These are phyloP conservation scores for Crithidia sp. DNA, from an alignment of 208 protist species.

Conservation along the genomic window DNA sequence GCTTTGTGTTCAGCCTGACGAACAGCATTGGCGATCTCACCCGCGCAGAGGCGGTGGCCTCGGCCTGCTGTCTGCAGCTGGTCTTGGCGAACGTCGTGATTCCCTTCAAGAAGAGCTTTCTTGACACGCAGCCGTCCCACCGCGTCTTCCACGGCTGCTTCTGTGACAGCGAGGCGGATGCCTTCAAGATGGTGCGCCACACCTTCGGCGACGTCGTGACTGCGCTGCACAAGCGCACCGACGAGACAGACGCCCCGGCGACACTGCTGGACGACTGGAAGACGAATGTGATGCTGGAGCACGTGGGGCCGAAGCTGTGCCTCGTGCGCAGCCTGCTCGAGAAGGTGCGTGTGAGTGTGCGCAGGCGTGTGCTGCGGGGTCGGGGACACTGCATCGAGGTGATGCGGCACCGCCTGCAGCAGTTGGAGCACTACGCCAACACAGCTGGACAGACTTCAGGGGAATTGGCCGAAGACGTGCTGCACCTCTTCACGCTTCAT, in stretches of 20 bases:
- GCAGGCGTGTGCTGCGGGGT: constrained; percentile 6
- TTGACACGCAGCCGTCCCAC: constrained; percentile 9
- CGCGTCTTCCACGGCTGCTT: constrained; percentile 17
- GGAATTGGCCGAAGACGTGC: constrained; percentile 21
- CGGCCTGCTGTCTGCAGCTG: constrained; percentile 39
- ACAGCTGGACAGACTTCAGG: background rate
- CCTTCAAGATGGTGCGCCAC: constrained; percentile 46
- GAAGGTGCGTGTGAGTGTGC: constrained; percentile 20
- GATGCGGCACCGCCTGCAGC: constrained; percentile 8
- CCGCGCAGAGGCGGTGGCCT: constrained; percentile 34
- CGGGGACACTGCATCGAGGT: constrained; percentile 1
- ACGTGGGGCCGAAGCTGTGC: constrained; percentile 17
- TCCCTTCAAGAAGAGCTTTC: constrained; percentile 58
- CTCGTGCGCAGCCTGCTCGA: constrained; percentile 42
- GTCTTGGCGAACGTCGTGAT: constrained; percentile 49
- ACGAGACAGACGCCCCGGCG: constrained; percentile 8
- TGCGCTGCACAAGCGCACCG: constrained; percentile 26
- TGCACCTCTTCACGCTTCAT: constrained; percentile 31
- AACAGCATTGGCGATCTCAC: constrained; percentile 33
- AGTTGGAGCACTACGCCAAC: constrained; percentile 18
- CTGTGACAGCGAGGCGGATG: constrained; percentile 46
- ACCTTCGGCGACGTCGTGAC: constrained; percentile 43
- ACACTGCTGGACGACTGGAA: constrained; percentile 48
- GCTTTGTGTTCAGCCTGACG: constrained; percentile 33
- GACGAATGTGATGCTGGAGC: constrained; percentile 35